phyloP scores from a whole-genome alignment of 208 protist genomes.

The Crithidia bombi region DNA sequence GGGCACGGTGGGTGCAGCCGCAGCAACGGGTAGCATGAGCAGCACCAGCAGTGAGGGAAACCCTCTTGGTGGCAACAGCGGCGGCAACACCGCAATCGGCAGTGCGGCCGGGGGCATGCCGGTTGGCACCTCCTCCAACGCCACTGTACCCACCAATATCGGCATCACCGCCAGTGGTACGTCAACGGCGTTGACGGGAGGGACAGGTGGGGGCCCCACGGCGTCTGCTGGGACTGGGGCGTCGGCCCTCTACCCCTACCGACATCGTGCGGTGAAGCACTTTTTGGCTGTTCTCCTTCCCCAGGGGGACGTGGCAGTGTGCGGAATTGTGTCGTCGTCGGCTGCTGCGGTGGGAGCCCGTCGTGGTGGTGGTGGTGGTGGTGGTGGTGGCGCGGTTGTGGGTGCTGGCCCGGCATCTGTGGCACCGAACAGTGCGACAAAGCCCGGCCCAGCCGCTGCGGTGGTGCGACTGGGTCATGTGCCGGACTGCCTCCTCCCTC shows the following conservation, averaged over 20 bases:
- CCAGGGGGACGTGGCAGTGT: constrained; percentile 47
- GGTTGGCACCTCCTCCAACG: constrained; percentile 1
- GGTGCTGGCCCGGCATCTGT: background rate
- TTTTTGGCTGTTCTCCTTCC: constrained; percentile 65
- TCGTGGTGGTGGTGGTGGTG: background rate
- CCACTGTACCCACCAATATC: background rate
- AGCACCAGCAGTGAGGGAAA: background rate
- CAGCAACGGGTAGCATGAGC: background rate
- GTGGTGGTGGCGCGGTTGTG: background rate
- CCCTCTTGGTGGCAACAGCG: background rate
- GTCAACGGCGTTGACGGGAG: background rate
- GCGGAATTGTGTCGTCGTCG: constrained; percentile 21
- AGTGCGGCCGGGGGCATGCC: background rate
- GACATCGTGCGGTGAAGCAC: constrained; percentile 19
- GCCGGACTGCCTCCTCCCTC: constrained; percentile 3
- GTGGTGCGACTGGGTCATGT: background rate
- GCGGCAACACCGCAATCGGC: background rate
- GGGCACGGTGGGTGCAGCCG: background rate
- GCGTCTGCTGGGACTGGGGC: constrained; percentile 1
- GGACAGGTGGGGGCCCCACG: background rate
- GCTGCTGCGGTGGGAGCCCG: background rate
- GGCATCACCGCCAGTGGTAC: background rate
- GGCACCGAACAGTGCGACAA: background rate
- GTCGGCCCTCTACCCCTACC: constrained; percentile 18
- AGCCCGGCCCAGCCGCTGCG: background rate